These are phyloP conservation scores for Phytophthora pseudosyringae DNA, from an alignment of 352 stramenopile species.

Conservation along the genomic window DNA sequence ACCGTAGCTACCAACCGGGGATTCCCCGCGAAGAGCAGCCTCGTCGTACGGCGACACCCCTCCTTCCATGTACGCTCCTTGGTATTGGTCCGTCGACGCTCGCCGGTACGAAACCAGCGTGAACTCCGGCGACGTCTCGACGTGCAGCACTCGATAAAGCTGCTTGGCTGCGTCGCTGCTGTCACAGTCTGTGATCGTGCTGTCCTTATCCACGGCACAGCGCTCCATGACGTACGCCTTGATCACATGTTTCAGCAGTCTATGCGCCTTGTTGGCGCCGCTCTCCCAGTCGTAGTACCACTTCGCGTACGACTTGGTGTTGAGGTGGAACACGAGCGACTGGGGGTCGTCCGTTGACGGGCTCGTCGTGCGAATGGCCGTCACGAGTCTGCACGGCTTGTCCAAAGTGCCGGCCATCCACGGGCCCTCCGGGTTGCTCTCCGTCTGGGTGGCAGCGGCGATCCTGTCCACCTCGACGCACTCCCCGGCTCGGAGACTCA, in stretches of 20 bases:
- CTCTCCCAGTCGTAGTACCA: slow-evolving; percentile 87
- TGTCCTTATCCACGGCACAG: background rate
- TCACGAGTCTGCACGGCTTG: slow-evolving; percentile 36
- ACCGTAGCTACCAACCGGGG: no score
- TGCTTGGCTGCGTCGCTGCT: no score
- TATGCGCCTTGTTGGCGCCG: slow-evolving; percentile 69
- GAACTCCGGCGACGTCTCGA: no score
- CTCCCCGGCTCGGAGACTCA: slow-evolving; percentile 45
- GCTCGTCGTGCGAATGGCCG: slow-evolving; percentile 10
- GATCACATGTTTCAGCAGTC: slow-evolving; percentile 74
- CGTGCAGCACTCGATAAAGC: no score
- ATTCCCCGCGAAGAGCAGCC: no score
- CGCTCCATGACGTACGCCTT: slow-evolving; percentile 63
- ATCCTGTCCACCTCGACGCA: slow-evolving; percentile 49
- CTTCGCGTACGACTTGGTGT: slow-evolving; percentile 45
- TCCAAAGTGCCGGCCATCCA: slow-evolving; percentile 60
- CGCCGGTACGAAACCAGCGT: no score
- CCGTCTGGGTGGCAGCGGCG: slow-evolving; percentile 37
- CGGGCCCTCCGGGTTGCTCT: slow-evolving; percentile 56
- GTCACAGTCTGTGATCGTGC: no score
- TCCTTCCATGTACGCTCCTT: background rate
- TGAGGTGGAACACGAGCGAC: slow-evolving; percentile 56
- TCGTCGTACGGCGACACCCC: no score
- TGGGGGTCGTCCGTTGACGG: slow-evolving; percentile 25
- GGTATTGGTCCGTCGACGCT: no score